Conservation (phyloP, 2,329 filamentous ascomycete species). For the Cordyceps tenuipes region DNA sequence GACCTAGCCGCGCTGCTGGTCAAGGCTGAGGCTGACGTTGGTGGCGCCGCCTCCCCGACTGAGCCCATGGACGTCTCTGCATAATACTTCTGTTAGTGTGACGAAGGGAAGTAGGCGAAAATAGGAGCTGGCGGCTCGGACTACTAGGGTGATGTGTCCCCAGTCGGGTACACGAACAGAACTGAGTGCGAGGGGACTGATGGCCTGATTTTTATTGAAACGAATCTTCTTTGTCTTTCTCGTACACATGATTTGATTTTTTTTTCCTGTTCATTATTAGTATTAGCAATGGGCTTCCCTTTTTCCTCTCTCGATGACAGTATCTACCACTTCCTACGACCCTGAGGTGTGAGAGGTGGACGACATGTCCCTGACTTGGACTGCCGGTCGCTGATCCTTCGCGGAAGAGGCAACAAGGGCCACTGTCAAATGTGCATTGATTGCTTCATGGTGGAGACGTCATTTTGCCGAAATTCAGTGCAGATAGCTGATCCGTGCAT, state of each 20-base stretch:
- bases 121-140: too few species aligned
- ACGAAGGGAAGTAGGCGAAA: too few species aligned
- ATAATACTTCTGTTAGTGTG: background rate
- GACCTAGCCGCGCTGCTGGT: background rate
- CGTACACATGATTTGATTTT: too few species aligned
- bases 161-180: background rate
- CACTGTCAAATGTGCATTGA: background rate
- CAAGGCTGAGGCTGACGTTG: background rate
- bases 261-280: background rate
- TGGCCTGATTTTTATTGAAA: background rate
- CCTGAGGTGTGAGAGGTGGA: too few species aligned
- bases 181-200: too few species aligned
- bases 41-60: background rate
- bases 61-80: conserved; percentile 2
- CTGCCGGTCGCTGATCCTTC: too few species aligned
- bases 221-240: background rate
- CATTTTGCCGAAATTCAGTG: background rate
- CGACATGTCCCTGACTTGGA: too few species aligned
- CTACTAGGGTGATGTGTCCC: background rate
- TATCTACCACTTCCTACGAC: too few species aligned
- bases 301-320: background rate
- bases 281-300: background rate
- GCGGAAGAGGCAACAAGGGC: background rate
- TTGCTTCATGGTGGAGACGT: background rate
- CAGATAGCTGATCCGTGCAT: background rate